These are phyloP conservation scores for Gossypium anomalum DNA, from an alignment of 345 rosid species.

Conservation along the genomic window DNA sequence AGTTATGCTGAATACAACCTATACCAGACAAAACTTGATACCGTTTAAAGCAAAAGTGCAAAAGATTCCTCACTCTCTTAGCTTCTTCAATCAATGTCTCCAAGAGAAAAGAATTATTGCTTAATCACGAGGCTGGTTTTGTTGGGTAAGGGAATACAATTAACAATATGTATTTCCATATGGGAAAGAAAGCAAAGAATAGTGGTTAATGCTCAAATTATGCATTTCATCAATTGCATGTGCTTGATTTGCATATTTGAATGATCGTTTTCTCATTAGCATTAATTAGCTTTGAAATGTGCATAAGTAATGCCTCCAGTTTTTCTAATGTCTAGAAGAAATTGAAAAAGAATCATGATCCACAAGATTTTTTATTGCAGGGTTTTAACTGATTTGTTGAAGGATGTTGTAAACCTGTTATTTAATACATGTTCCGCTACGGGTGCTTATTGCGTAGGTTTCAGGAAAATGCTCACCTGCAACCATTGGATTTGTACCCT, in stretches of 20 bases:
- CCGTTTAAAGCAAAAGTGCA: not conserved
- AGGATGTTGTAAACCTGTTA: not conserved
- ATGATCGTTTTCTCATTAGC: not conserved
- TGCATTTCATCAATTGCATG: not conserved
- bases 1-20: not conserved
- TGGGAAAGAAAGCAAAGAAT: not conserved
- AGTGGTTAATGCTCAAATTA: not conserved
- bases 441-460: not conserved
- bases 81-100: not conserved
- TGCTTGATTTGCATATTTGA: not conserved
- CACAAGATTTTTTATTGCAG: not conserved
- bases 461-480: slow-evolving; percentile 38
- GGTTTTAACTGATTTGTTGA: not conserved
- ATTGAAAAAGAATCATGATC: slow-evolving; percentile 11
- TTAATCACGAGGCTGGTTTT: not conserved
- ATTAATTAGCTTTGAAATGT: not conserved
- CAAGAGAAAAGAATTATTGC: not conserved
- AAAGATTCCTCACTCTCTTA: not conserved
- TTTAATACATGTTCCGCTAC: not conserved
- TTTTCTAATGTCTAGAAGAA: slow-evolving; percentile 19
- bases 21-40: not conserved
- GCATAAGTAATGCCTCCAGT: not conserved
- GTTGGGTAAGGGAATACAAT: not conserved
- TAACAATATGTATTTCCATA: not conserved
- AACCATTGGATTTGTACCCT: slow-evolving; percentile 20